Evolutionary conservation across 768 basidiomycete genomes (phyloP).

Genomic region (Termitomyces sp.): DNA sequence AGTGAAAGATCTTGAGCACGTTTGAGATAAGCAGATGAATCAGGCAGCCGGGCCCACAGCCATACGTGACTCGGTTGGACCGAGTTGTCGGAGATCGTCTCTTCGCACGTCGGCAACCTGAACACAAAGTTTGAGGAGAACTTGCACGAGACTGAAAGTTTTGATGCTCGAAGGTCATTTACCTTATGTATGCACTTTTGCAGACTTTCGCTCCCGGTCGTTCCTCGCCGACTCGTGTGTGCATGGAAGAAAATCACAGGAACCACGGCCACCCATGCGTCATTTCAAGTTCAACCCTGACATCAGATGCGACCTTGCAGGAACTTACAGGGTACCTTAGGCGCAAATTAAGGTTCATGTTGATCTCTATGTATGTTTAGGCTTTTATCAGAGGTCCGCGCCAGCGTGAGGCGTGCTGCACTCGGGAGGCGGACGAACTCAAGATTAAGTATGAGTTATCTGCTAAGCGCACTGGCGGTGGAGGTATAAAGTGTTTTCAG

Average conservation of each 20-base stretch:
- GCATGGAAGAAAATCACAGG: neutral
- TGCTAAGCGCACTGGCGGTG: neutral
- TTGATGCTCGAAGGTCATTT: neutral
- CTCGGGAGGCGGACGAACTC: neutral
- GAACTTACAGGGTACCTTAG: too few relatives aligned
- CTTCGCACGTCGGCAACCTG: neutral
- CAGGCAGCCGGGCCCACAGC: too few relatives aligned
- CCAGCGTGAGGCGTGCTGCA: neutral
- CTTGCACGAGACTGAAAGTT: neutral
- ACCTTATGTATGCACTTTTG: too few relatives aligned
- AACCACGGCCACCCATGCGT: neutral
- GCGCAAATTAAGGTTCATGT: neutral
- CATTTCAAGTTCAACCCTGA: constrained; percentile 1
- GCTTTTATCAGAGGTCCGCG: neutral
- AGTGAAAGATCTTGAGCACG: too few relatives aligned
- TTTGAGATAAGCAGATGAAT: too few relatives aligned
- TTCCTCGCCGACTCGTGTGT: neutral
- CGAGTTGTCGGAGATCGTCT: neutral
- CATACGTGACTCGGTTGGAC: neutral
- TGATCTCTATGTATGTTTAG: neutral
- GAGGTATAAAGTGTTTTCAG: neutral
- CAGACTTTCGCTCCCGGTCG: too few relatives aligned
- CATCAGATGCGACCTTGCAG: neutral
- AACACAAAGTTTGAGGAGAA: neutral
- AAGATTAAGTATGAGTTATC: neutral